A percentile compares a stretch with the other conserved stretches of the same genome.
Evolutionary conservation across 768 basidiomycete genomes (phyloP).

Genomic region (Mycena vulgaris): DNA sequence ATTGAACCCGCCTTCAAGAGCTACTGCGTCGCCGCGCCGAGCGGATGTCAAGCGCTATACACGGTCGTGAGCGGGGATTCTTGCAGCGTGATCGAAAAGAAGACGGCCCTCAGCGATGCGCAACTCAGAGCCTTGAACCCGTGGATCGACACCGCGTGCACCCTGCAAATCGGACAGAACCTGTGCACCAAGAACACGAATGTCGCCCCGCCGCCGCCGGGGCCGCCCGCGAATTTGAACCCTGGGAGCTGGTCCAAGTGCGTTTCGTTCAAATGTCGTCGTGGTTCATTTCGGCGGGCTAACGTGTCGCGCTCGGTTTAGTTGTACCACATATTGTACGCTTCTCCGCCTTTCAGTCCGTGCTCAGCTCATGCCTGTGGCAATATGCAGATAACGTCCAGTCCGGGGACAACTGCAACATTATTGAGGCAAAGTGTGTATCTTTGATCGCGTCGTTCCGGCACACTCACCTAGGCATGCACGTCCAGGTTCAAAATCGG

Average conservation of each 20-base stretch:
- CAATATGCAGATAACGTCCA: slow-evolving; percentile 23
- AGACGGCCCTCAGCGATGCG: not conserved
- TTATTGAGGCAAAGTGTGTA: slow-evolving; percentile 21
- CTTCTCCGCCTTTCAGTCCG: too few species aligned
- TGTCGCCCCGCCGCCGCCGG: not conserved
- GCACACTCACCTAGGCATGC: too few species aligned
- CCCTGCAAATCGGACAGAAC: slow-evolving; percentile 21
- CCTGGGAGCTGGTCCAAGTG: slow-evolving; percentile 27
- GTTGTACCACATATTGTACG: slow-evolving; percentile 25
- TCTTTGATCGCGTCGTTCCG: too few species aligned
- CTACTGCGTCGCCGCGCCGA: slow-evolving; percentile 1
- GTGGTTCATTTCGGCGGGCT: not conserved
- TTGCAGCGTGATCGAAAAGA: slow-evolving; percentile 19
- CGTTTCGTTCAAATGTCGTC: not conserved
- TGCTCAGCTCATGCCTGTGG: too few species aligned
- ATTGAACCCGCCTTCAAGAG: not conserved
- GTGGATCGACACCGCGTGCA: slow-evolving; percentile 9
- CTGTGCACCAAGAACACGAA: slow-evolving; percentile 20
- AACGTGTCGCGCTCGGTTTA: not conserved
- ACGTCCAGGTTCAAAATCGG: slow-evolving; percentile 15
- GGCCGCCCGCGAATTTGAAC: slow-evolving; percentile 27
- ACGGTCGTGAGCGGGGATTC: slow-evolving; percentile 27
- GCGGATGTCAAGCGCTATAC: not conserved
- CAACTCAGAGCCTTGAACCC: slow-evolving; percentile 17
- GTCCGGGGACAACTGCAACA: slow-evolving; percentile 23